Base-by-base conservation (phyloP, 208 protist species). In the Herpetomonas tarakana region DNA sequence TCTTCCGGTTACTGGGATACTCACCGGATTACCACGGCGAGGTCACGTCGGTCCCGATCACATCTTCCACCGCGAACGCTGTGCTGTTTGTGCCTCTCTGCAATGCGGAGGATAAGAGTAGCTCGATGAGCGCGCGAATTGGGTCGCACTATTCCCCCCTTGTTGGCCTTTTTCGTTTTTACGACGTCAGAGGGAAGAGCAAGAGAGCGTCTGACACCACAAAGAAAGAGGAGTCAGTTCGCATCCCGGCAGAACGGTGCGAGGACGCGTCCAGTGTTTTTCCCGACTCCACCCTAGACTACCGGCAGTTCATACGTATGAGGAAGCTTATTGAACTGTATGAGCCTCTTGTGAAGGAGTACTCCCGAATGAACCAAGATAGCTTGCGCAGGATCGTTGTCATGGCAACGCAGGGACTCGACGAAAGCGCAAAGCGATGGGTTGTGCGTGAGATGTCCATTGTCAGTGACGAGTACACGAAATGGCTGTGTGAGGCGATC, bases 91-190 rank as follows among this genome's bases (percentile, higher is more conserved):
- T 44, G 29, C 11, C 74, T 3, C 50, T 92, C 38, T 74, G 71
- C 54, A 62, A 52, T 29, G 68, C 39, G 21, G 47, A 76, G 19
- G 25, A 56, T 55, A 19, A 52, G 39, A 56, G 57, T 2, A 58
- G 65, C 25, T 83, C 82, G 0, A 67, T 68, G 26, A 93, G 78
- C 61, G 78, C 76, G 19, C 70, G 90, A 31, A 93, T 96, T 45
- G 90, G 85, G 11, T 79, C 77, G n/a, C 86, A 96, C 68, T 93
- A 91, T 72, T 96, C 90, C 1, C 83, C 79, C 16, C 76, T 81
- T 52, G 85, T 93, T 3, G 90, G 86, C 4, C 58, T 74, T 19
- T 96, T 93, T 78, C 41, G 64, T 11, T 85, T 83, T 52, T 28
- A 47, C 46, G 58, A 67, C 18, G 62, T 57, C n/a, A 58, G 58